A percentile compares a stretch with the other conserved stretches of the same genome.
These are phyloP conservation scores for Vitis hybrid DNA, from an alignment of 177 flowering plant species.

Conservation along the genomic window DNA sequence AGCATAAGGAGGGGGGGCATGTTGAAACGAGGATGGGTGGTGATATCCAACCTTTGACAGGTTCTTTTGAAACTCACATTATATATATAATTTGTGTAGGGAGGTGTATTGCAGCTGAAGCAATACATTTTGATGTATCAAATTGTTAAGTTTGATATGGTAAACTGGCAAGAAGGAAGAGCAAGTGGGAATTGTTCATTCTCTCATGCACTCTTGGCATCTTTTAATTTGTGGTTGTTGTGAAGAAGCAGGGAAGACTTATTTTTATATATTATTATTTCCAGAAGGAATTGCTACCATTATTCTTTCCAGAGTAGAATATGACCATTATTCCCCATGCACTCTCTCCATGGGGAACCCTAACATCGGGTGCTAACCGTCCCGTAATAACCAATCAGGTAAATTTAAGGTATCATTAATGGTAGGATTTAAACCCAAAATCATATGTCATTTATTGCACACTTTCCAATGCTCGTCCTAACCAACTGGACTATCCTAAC, in stretches of 20 bases:
- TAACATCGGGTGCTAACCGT: too few species aligned
- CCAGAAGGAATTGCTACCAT: background rate
- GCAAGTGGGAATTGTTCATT: conserved; percentile 36
- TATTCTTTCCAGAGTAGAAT: too few species aligned
- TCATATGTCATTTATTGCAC: accelerated
- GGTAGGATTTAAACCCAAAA: accelerated
- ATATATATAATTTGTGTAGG: background rate
- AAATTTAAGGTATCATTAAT: too few species aligned
- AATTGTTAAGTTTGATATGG: background rate
- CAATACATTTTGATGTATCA: background rate
- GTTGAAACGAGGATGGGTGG: background rate
- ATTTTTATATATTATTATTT: background rate
- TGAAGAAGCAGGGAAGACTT: background rate
- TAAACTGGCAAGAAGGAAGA: background rate
- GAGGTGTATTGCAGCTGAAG: conserved; percentile 2
- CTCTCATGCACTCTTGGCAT: conserved; percentile 26
- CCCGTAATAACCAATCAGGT: accelerated
- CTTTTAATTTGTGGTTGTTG: conserved; percentile 1
- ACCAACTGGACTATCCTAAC: too few species aligned
- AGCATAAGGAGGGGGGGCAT: conserved; percentile 7
- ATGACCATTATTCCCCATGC: too few species aligned
- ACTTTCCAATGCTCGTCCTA: too few species aligned
- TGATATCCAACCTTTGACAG: conserved; percentile 8
- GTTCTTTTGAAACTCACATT: background rate
- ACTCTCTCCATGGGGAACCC: too few species aligned